Evolutionary conservation across 2,329 filamentous ascomycete species (phyloP), one percentile per base, ranked within the genome.

Genomic region (Ascochyta pisi): DNA sequence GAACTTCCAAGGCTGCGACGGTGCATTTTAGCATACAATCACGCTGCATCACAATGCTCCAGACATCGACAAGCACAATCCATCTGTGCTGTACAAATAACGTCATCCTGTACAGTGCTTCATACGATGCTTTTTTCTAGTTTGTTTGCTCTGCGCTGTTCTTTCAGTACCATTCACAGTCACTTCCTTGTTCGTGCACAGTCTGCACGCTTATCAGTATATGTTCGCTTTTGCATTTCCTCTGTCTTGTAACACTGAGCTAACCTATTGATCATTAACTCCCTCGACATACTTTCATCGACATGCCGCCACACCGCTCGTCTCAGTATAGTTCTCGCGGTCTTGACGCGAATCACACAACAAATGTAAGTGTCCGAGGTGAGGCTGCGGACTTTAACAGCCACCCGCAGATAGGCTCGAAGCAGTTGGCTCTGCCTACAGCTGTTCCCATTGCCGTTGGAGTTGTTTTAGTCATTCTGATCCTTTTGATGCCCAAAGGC

Each of bases 21-120:
- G 19, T 52, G 26, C 43, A 48, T 13, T 4, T 55, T 48, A 34
- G 16, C 43, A 38, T 37, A 50, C 43, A 39, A 45, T 8, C 31
- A 48, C 38, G 27, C 26, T 29, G 3, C 24, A 22, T n/a, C 13
- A 3, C 6, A 22, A 10, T 12, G 23, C 23, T 50, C 31, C 12
- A 23, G n/a, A 24, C 24, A 15, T 15, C 43, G 16, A 16, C 33
- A 19, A n/a, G 33, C 29, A 15, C 12, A 31, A 31, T 31, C 4
- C 4, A 12, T 13, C 29, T 31, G 29, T 31, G 10, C 10, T 15
- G 10, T 31, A 15, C 12, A 3, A 31, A 31, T 12, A 31, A 31
- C 3, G 12, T 19, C 19, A 15, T 12, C 10, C 13, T 4, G 1
- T 15, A 31, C 29, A 31, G 9, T 10, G 9, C 19, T 29, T 15